phyloP scores from a whole-genome alignment of 2,329 filamentous ascomycete species.

The Neofusicoccum cordaticola region DNA sequence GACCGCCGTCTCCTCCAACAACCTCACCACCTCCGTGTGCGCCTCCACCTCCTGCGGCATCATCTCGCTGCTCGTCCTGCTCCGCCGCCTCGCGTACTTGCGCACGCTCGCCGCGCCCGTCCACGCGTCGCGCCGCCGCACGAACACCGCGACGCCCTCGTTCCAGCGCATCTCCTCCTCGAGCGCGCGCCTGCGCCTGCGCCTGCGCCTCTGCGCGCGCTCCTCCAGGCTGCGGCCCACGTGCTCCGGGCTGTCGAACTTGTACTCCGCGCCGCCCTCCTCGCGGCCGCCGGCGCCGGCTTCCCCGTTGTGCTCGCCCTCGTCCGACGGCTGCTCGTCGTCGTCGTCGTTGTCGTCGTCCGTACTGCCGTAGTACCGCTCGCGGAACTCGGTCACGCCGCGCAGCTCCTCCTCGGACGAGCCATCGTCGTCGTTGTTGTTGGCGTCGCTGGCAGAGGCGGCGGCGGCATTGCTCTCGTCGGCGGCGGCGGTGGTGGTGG shows the following conservation, averaged over 20 bases:
- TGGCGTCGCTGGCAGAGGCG: too few relatives aligned
- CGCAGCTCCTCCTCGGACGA: conserved; percentile 32
- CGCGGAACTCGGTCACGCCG: conserved; percentile 37
- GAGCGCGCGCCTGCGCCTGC: conserved; percentile 35
- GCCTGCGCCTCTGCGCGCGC: conserved; percentile 30
- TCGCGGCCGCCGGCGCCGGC: background rate
- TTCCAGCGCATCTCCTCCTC: conserved; percentile 64
- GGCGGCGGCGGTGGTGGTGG: background rate
- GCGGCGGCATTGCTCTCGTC: conserved; percentile 15
- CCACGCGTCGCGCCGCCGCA: conserved; percentile 77
- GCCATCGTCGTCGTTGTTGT: conserved; percentile 27
- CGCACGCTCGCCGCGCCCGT: conserved; percentile 64
- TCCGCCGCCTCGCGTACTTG: conserved; percentile 27
- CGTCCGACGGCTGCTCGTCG: conserved; percentile 25
- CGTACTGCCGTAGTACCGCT: conserved; percentile 42
- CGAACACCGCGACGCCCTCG: conserved; percentile 75
- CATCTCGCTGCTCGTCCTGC: conserved; percentile 47
- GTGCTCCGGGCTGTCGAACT: conserved; percentile 46
- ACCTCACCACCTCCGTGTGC: background rate
- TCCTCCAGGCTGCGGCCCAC: conserved; percentile 36
- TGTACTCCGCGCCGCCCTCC: conserved; percentile 27
- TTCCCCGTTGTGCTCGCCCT: background rate
- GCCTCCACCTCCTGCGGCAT: background rate
- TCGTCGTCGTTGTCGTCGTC: conserved; percentile 25
- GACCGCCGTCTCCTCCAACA: conserved; percentile 6